Conservation (phyloP, 257 asterid species). For the Gentiana dahurica region DNA sequence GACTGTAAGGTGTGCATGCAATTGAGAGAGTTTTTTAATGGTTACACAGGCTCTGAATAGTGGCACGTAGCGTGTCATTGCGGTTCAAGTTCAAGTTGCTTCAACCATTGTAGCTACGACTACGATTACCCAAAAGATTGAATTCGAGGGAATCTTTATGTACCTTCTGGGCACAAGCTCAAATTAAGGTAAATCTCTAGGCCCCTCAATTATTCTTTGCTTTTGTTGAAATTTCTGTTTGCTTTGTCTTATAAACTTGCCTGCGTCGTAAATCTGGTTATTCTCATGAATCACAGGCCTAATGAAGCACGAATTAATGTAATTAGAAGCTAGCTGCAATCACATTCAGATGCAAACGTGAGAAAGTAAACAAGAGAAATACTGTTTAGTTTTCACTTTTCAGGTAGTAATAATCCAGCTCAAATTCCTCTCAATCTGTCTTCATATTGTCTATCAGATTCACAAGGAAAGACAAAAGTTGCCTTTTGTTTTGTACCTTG, state of each 20-base stretch:
- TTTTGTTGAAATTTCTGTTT: too few species aligned
- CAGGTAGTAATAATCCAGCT: slow-evolving; percentile 32
- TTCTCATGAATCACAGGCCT: slow-evolving; percentile 26
- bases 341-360: slow-evolving; percentile 68
- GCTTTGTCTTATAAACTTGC: neutral
- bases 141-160: too few species aligned
- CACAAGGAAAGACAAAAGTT: too few species aligned
- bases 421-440: too few species aligned
- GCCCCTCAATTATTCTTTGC: too few species aligned
- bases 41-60: slow-evolving; percentile 61
- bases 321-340: slow-evolving; percentile 79
- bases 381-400: slow-evolving; percentile 59
- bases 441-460: too few species aligned
- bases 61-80: slow-evolving; percentile 78
- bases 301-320: slow-evolving; percentile 78
- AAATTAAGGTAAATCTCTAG: too few species aligned
- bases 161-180: too few species aligned
- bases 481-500: too few species aligned
- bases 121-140: too few species aligned
- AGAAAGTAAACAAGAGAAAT: slow-evolving; percentile 76
- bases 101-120: too few species aligned
- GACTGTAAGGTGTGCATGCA: slow-evolving; percentile 57
- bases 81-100: neutral
- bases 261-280: too few species aligned
- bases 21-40: slow-evolving; percentile 33